These are phyloP conservation scores for Linnemannia elongata DNA, from an alignment of 192 early-diverging fungal species.

Conservation along the genomic window DNA sequence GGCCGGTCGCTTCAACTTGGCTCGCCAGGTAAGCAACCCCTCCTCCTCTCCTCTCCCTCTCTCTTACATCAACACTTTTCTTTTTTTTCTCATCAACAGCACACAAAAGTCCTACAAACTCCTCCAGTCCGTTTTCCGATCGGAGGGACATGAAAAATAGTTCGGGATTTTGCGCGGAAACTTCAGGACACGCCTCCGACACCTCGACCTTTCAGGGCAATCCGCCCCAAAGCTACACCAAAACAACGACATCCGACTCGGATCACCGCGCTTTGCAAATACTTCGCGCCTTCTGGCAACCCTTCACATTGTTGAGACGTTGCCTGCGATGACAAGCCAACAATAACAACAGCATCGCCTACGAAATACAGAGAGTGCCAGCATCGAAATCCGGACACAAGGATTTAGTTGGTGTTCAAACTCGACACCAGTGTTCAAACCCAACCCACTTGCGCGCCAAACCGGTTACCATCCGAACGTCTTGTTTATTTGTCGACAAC, in stretches of 20 bases:
- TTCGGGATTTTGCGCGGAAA: constrained; percentile 10
- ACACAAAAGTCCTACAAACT: not conserved
- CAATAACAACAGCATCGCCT: not conserved
- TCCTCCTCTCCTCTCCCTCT: not conserved
- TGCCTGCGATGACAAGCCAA: not conserved
- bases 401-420: not conserved
- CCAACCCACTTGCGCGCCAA: not conserved
- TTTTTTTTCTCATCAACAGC: not conserved
- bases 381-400: not conserved
- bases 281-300: not conserved
- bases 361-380: not conserved
- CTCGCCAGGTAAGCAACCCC: constrained; percentile 50
- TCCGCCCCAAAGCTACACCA: not conserved
- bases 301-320: not conserved
- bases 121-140: not conserved
- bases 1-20: constrained; percentile 52
- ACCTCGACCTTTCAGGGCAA: constrained; percentile 2
- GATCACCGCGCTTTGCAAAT: not conserved
- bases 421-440: not conserved
- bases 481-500: not conserved
- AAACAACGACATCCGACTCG: not conserved
- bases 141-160: not conserved
- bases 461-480: not conserved
- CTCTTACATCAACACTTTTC: not conserved
- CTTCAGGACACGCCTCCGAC: constrained; percentile 8